These are phyloP conservation scores for Penicillium waksmanii DNA, from an alignment of 495 filamentous ascomycete species.

Conservation along the genomic window DNA sequence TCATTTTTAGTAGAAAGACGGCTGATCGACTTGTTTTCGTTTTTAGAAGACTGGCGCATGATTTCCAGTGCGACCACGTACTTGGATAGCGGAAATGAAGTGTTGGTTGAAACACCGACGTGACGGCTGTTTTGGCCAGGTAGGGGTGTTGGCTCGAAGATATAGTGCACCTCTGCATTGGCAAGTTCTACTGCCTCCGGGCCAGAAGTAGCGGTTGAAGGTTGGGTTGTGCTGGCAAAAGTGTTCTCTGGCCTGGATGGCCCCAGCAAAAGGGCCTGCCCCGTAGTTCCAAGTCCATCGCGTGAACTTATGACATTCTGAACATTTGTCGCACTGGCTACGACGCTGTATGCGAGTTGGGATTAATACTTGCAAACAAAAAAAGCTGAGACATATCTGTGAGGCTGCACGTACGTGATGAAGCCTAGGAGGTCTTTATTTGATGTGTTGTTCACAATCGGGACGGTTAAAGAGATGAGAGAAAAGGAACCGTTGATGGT, in stretches of 20 bases:
- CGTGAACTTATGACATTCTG: conserved; percentile 58
- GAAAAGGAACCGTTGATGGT: conserved; percentile 68
- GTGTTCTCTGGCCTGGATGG: conserved; percentile 65
- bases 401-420: conserved; percentile 47
- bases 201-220: conserved; percentile 24
- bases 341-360: conserved; percentile 49
- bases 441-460: conserved; percentile 67
- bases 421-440: conserved; percentile 67
- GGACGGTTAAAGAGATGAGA: conserved; percentile 80
- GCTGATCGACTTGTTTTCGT: conserved; percentile 64
- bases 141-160: conserved; percentile 43
- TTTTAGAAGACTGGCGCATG: conserved; percentile 49
- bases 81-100: conserved; percentile 57
- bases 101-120: conserved; percentile 42
- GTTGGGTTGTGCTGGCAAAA: conserved; percentile 48
- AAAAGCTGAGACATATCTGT: background rate
- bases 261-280: conserved; percentile 68
- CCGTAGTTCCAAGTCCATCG: conserved; percentile 70
- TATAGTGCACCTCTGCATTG: conserved; percentile 39
- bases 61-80: conserved; percentile 61
- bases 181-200: conserved; percentile 21
- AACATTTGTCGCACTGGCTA: conserved; percentile 65
- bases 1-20: conserved; percentile 72
- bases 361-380: background rate
- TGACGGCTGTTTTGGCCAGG: conserved; percentile 51